These are phyloP conservation scores for Solanum bukasovii DNA, from an alignment of 257 asterid species.

Conservation along the genomic window DNA sequence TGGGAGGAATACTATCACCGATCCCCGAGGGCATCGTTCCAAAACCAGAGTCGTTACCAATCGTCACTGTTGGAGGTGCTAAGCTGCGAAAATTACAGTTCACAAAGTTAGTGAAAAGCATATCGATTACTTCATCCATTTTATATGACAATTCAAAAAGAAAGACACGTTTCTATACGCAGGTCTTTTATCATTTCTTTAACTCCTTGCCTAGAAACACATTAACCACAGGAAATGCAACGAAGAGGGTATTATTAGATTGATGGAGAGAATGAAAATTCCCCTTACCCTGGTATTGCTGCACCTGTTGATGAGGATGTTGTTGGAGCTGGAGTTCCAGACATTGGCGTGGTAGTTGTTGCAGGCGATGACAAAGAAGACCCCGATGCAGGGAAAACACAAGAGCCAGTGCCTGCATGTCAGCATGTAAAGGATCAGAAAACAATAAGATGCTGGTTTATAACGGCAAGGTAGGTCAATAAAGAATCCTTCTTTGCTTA, in stretches of 20 bases:
- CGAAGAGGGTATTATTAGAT: background rate
- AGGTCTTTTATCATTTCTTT: background rate
- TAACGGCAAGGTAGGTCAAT: background rate
- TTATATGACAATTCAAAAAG: background rate
- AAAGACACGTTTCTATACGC: background rate
- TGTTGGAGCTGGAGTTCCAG: conserved; percentile 29
- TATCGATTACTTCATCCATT: background rate
- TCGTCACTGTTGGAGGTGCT: conserved; percentile 38
- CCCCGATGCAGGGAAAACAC: conserved; percentile 38
- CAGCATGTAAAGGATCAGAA: background rate
- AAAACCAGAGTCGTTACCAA: conserved; percentile 35
- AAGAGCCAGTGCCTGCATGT: conserved; percentile 69
- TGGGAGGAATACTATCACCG: conserved; percentile 35
- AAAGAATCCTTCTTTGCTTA: conserved; percentile 14
- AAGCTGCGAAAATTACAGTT: conserved; percentile 21
- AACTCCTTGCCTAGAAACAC: background rate
- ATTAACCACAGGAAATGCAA: background rate
- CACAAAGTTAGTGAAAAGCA: background rate
- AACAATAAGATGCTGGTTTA: background rate
- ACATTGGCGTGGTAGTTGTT: background rate
- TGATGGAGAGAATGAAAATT: background rate
- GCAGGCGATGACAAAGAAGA: conserved; percentile 19
- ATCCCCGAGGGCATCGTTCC: conserved; percentile 39
- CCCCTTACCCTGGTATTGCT: conserved; percentile 33
- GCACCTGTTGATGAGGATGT: conserved; percentile 46